Conservation (phyloP, 495 filamentous ascomycete genomes). For the Aspergillus taichungensis region DNA sequence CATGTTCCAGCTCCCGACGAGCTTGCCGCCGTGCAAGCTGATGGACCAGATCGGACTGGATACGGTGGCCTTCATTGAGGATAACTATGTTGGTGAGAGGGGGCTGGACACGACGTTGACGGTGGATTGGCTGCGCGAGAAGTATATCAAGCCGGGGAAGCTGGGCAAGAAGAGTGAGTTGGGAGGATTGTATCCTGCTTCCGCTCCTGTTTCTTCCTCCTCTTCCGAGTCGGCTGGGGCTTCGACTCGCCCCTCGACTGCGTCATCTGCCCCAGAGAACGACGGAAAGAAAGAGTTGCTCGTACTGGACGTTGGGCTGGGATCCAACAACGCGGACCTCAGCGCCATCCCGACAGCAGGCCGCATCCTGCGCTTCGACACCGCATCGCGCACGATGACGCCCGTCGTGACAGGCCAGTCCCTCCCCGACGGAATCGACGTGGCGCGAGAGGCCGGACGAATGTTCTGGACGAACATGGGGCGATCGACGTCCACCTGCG, state of each 20-base stretch:
- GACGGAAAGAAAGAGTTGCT: slow-evolving; percentile 15
- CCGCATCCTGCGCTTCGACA: slow-evolving; percentile 14
- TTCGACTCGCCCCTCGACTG: too few relatives aligned
- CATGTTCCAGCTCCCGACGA: slow-evolving; percentile 18
- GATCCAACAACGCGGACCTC: slow-evolving; percentile 15
- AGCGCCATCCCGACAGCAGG: slow-evolving; percentile 13
- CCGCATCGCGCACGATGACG: slow-evolving; percentile 11
- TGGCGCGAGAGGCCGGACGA: slow-evolving; percentile 19
- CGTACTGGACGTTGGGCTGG: slow-evolving; percentile 23
- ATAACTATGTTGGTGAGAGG: slow-evolving; percentile 31
- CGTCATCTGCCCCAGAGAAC: too few relatives aligned
- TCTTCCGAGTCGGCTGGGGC: too few relatives aligned
- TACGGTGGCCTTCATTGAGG: slow-evolving; percentile 31
- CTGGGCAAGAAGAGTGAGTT: slow-evolving; percentile 23
- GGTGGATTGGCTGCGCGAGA: slow-evolving; percentile 23
- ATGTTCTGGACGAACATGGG: slow-evolving; percentile 53
- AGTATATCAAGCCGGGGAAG: slow-evolving; percentile 24
- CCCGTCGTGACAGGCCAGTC: slow-evolving; percentile 21
- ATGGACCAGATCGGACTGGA: slow-evolving; percentile 28
- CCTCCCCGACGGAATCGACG: slow-evolving; percentile 43
- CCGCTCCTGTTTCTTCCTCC: background rate
- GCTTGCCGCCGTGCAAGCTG: slow-evolving; percentile 17
- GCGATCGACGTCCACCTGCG: slow-evolving; percentile 16
- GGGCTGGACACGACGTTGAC: slow-evolving; percentile 14
- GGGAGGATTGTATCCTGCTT: slow-evolving; percentile 27